Base-by-base conservation (phyloP, 2,329 filamentous ascomycete species). In the Macrophomina pseudophaseolina region DNA sequence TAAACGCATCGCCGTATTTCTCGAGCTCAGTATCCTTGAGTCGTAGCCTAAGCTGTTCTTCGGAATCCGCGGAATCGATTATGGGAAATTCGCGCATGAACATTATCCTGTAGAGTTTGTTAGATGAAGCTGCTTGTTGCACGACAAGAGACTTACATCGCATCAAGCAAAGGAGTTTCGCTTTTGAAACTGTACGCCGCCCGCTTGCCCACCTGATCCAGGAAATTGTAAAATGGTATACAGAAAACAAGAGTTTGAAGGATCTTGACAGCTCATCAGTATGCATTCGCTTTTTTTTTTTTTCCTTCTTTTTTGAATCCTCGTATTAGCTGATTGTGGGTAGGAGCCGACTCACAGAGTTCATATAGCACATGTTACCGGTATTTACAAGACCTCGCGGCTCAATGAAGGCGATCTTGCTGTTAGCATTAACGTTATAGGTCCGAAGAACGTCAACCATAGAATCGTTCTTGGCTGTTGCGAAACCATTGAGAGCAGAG, bases 361-460 rank as follows among this genome's bases (percentile, higher is more conserved):
- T 99, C 95, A 99, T 98, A 81, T 99, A 99, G 80, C 95, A 99
- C 92, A 98, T 96, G 76, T 99, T 98, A 59, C 95, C 95, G 48
- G 94, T 96, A 80, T 99, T 99, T 71, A 97, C 91, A 74, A 99
- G 86, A 58, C 95, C 95, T 71, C 94, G 88, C 60, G 95, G 95
- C 80, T 98, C 93, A 60, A 99, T 85, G 74, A 97, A 97, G 18
- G 91, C 84, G 71, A 94, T 83, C 73, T 90, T 92, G 67, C 85
- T 82, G 54, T 85, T 84, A 44, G 84, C 83, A 66, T 87, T 85
- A 30, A 93, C 88, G 64, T 86, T 87, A 77, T 94, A 95, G 33
- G 87, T 86, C 59, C 86, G 86, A 63, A 99, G 84, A 42, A 92
- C 91, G 71, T 97, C 92, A 3, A 88, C 90, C 62, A 97, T 82